Base-by-base conservation (phyloP, 441 rosid genomes). In the Syzygium syzygioides region DNA sequence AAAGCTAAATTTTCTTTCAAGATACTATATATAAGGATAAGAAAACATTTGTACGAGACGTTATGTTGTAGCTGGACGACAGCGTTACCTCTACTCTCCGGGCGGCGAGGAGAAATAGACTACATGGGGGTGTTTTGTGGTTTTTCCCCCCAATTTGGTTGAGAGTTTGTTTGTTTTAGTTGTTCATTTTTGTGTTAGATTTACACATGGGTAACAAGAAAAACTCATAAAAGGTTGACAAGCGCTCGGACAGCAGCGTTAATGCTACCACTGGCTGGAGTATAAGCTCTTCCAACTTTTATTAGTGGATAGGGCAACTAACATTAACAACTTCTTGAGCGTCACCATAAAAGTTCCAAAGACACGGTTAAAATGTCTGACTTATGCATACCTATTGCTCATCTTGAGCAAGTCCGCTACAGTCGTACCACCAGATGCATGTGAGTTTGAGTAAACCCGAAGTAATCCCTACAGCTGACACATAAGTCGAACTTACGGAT, bases 401-500 rank as follows among this genome's bases (percentile, higher is more conserved):
- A 60, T 7, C 14, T 6, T 60, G 28, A 2, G 2, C 30, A 12
- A 60, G 7, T 62, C 9, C 9, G 15, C 34, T 32, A n/a, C 68
- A 2, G 0, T n/a, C 15, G 4, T 62, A n/a, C 68, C 68, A 14
- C 19, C 18, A 7, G 5, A 14, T 28, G 30, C 34, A n/a, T 14
- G 34, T 60, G 9, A 14, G 30, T 60, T 60, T 28, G 68, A 28
- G 34, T 60, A n/a, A 60, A 60, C 32, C 7, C 9, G 13, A 8
- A 60, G 34, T 60, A 28, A 60, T 60, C 68, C 34, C 17, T 3
- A 59, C 15, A 59, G 4, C 30, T 14, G 53, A 12, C 0, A 0
- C 0, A 28, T 28, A 28, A 28, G 68, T 28, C 34, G 15, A 60
- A 60, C 68, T 6, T 62, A n/a, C 0, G 0, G 15, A 62, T 6